Evolutionary conservation across 441 rosid genomes (phyloP).

Genomic region (Bocquillonia castaneifolia): DNA sequence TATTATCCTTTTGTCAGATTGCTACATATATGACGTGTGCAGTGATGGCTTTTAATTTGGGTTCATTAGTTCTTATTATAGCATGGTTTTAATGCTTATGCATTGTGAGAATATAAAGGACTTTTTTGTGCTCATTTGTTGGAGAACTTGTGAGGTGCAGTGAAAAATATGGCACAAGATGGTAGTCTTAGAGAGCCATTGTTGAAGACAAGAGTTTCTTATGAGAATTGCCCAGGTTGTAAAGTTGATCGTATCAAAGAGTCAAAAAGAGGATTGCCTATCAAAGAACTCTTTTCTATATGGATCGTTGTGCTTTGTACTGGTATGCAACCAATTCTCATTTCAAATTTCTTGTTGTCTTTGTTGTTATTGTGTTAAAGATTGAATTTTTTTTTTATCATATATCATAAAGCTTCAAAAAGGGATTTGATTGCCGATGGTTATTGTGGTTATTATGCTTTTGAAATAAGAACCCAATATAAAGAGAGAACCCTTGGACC

Average conservation of each 20-base stretch:
- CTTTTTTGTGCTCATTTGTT: background rate
- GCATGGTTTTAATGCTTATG: background rate
- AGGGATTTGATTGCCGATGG: too few relatives aligned
- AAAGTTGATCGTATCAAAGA: conserved; percentile 57
- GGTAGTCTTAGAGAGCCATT: conserved; percentile 27
- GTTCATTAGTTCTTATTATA: too few relatives aligned
- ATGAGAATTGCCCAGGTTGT: conserved; percentile 74
- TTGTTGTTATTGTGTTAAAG: too few relatives aligned
- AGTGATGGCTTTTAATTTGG: background rate
- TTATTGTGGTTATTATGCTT: too few relatives aligned
- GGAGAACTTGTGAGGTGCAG: too few relatives aligned
- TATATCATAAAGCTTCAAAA: too few relatives aligned
- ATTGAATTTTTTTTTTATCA: too few relatives aligned
- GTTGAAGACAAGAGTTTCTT: conserved; percentile 39
- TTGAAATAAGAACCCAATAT: too few relatives aligned
- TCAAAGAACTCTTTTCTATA: conserved; percentile 44
- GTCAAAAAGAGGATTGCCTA: conserved; percentile 45
- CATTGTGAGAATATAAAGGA: background rate
- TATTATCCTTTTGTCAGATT: too few relatives aligned
- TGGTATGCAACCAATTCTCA: conserved; percentile 31
- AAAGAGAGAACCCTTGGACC: too few relatives aligned
- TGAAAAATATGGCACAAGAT: too few relatives aligned
- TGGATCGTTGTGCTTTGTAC: conserved; percentile 74
- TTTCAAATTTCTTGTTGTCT: too few relatives aligned
- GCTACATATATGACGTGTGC: background rate